phyloP scores from a whole-genome alignment of 2,329 filamentous ascomycete genomes.

The Xylariaceae sp. region DNA sequence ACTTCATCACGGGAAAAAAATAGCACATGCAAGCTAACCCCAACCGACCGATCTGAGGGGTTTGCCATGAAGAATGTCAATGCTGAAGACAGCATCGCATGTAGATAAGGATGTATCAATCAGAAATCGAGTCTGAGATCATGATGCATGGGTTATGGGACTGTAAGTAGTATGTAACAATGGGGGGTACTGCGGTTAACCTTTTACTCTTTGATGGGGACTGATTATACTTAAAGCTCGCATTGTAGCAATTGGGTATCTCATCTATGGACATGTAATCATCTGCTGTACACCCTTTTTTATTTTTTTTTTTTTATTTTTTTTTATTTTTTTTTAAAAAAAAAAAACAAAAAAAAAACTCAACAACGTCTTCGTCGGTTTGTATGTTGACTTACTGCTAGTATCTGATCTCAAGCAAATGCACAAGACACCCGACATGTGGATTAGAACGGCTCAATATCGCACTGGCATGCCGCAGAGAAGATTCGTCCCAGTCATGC shows the following conservation, averaged over 20 bases:
- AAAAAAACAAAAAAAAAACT: too few relatives aligned
- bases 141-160: background rate
- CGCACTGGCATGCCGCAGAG: too few relatives aligned
- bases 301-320: too few relatives aligned
- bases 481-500: background rate
- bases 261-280: constrained; percentile 21
- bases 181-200: too few relatives aligned
- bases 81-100: background rate
- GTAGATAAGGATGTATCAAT: background rate
- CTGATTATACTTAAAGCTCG: background rate
- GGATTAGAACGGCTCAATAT: background rate
- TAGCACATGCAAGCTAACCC: too few relatives aligned
- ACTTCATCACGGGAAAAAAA: too few relatives aligned
- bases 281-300: too few relatives aligned
- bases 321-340: too few relatives aligned
- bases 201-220: too few relatives aligned
- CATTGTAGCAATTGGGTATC: constrained; percentile 34
- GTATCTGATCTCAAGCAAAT: background rate
- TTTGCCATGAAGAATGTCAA: background rate
- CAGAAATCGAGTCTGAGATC: background rate
- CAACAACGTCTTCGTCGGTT: background rate
- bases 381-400: background rate
- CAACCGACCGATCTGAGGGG: too few relatives aligned
- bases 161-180: too few relatives aligned
- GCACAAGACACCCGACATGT: background rate